A percentile compares a stretch with the other conserved stretches of the same genome.
Conservation (phyloP, 148 eudicot species). For the Suaeda aralocaspica region DNA sequence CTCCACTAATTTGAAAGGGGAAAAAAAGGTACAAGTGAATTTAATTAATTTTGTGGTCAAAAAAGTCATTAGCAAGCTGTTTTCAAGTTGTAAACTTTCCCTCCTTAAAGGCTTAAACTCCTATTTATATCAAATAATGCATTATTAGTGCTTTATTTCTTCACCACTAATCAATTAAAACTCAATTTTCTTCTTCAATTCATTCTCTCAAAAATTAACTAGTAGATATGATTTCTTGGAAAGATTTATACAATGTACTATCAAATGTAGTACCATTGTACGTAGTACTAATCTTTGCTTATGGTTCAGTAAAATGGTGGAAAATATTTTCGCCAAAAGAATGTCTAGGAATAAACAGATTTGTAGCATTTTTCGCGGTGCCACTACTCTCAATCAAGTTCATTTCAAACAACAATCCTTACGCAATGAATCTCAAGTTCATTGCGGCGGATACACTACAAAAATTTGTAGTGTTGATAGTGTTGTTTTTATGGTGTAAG, state of each 20-base stretch:
- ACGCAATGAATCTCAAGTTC: conserved; percentile 69
- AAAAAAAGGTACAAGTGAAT: too few species aligned
- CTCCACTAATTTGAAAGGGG: not conserved
- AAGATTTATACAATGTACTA: conserved; percentile 69
- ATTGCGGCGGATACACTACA: conserved; percentile 78
- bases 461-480: conserved; percentile 46
- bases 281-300: conserved; percentile 84
- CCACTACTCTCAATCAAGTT: conserved; percentile 74
- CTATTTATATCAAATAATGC: not conserved
- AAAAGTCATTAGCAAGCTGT: not conserved
- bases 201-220: too few species aligned
- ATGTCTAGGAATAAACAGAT: conserved; percentile 76
- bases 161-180: too few species aligned
- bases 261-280: conserved; percentile 81
- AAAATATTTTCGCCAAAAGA: conserved; percentile 73
- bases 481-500: conserved; percentile 55
- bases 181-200: too few species aligned
- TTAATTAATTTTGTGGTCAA: not conserved
- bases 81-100: not conserved
- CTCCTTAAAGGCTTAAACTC: not conserved
- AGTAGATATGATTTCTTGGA: conserved; percentile 48
- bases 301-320: conserved; percentile 95
- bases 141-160: not conserved
- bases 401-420: conserved; percentile 72
- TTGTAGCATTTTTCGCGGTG: conserved; percentile 75